A percentile compares a stretch with the other conserved stretches of the same genome.
phyloP scores from a whole-genome alignment of 1,284 basidiomycete species.

The Microstroma glucosiphilum region DNA sequence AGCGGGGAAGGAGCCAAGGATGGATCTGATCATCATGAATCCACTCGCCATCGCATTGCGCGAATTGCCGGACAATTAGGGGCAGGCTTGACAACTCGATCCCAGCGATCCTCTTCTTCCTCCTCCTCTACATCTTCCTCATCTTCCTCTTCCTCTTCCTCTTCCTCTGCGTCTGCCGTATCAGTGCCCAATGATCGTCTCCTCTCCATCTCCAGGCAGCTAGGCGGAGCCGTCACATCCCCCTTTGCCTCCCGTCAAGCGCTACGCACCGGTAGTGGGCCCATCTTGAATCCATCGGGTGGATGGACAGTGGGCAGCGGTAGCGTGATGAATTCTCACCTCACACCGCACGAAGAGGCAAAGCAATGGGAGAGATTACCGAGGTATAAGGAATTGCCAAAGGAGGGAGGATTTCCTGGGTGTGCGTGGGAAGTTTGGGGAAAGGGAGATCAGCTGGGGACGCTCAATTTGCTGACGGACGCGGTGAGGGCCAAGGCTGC shows the following conservation, averaged over 20 bases:
- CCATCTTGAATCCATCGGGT: background rate
- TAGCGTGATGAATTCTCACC: constrained; percentile 5
- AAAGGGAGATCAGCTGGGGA: constrained; percentile 64
- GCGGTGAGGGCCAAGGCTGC: constrained; percentile 61
- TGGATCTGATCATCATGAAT: background rate
- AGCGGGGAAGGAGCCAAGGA: background rate
- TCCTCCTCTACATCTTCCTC: constrained; percentile 18
- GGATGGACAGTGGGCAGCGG: too few relatives aligned
- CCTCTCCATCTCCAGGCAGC: constrained; percentile 2
- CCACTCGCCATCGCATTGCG: background rate
- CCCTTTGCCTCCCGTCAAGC: constrained; percentile 4
- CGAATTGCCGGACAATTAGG: background rate
- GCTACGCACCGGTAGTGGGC: background rate
- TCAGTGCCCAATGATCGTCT: constrained; percentile 9
- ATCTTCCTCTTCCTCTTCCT: background rate
- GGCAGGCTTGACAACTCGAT: background rate
- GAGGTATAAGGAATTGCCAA: constrained; percentile 27
- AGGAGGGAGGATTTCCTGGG: constrained; percentile 33
- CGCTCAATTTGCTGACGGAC: constrained; percentile 64
- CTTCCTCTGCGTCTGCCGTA: background rate
- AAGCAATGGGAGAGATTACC: constrained; percentile 31
- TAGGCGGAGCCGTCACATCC: constrained; percentile 8
- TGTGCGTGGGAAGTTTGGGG: constrained; percentile 68
- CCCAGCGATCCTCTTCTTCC: background rate
- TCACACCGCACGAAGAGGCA: constrained; percentile 3